Evolutionary conservation across 257 asterid genomes (phyloP).

Genomic region (Solanum virginianum): DNA sequence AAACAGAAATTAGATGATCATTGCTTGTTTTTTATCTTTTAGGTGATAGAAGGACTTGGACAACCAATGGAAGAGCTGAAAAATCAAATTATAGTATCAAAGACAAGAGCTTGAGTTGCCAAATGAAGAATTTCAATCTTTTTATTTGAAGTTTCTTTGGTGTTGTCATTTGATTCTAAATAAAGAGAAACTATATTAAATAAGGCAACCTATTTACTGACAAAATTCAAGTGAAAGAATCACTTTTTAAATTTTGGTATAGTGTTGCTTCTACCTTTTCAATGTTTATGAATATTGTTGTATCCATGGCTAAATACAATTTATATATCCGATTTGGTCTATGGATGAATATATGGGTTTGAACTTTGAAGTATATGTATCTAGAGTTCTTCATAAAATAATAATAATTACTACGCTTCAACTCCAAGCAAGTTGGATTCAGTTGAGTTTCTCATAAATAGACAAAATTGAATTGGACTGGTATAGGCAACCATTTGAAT

Average conservation of each 20-base stretch:
- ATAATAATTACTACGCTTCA: neutral
- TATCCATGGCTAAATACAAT: neutral
- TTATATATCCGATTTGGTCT: neutral
- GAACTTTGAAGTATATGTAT: neutral
- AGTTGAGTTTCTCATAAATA: neutral
- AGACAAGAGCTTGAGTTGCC: neutral
- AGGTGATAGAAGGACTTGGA: slow-evolving; percentile 50
- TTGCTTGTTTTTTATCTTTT: neutral
- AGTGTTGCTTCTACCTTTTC: neutral
- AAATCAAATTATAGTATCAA: neutral
- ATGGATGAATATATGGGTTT: neutral
- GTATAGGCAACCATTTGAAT: neutral
- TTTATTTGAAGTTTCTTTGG: neutral
- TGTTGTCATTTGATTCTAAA: neutral
- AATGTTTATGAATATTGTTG: neutral
- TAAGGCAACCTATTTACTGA: neutral
- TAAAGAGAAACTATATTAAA: neutral
- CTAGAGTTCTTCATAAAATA: neutral
- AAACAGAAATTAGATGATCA: neutral
- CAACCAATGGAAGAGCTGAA: slow-evolving; percentile 44
- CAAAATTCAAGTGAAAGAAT: neutral
- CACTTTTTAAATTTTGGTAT: neutral
- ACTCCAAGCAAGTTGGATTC: neutral
- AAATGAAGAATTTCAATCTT: neutral
- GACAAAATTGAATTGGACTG: neutral